Evolutionary conservation across 2,329 filamentous ascomycete species (phyloP), one percentile per base, ranked within the genome.

Genomic region (Trichocomaceae sp.): DNA sequence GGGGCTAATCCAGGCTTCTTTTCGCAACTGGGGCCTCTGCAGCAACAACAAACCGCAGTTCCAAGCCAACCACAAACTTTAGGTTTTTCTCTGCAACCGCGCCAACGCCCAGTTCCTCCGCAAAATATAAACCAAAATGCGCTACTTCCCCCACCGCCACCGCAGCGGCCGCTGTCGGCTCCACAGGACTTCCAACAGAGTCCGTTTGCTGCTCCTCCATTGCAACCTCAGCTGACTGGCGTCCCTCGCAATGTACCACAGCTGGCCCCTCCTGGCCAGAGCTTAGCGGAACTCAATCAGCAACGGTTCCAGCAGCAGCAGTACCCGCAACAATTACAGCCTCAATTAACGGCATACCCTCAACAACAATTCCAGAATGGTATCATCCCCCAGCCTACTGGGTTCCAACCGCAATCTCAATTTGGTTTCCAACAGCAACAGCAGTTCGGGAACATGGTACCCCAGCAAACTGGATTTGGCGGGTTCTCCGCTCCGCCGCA

Each of bases 191-290:
- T 78, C 57, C 86, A 87, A 66, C 83, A 84, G 46, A 90, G 80
- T 69, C 80, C 78, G 4, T 93, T 95, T 68, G 81, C 81, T 7
- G 82, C 86, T 17, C 83, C 88, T 49, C 84, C 88, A 15, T 73
- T 96, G 61, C 86, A 91, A 67, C 84, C 90, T 51, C 92, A 96
- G 67, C 82, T 91, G 70, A 96, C 93, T 5, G 90, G 92, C 8
- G 62, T 79, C 52, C 79, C 81, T 60, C 82, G 83, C 64, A 75
- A 75, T 10, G 64, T 64, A 3, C 69, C 68, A 13, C 83, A 83
- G 59, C 77, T 88, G 54, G 86, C 87, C 26, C 82, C 86, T 29
- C 81, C 83, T 2, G 88, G 90, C 12, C 88, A 92, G 69, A 92
- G 85, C 68, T 69, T 95, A 62, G 80, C 84, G 63, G 88, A 92